Percentiles rank a stretch among this genome's conserved stretches.
Evolutionary conservation across 1,139 yeast genomes (phyloP).

Genomic region (Sugiyamaella xylanicola): DNA sequence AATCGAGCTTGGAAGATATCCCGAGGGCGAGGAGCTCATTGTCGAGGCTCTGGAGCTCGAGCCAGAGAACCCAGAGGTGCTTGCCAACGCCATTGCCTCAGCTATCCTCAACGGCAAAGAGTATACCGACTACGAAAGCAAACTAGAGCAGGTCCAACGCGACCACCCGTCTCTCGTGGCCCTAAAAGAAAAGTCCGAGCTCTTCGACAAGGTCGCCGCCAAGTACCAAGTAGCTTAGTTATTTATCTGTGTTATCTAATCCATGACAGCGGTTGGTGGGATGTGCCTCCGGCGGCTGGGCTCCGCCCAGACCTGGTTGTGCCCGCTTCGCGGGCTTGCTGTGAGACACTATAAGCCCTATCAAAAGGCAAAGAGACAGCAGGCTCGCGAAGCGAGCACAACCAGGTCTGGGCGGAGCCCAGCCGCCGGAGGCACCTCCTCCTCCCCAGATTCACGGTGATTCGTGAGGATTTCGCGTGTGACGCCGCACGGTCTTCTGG

Average conservation of each 20-base stretch:
- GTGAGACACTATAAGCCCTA: too few species aligned
- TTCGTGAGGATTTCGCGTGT: too few species aligned
- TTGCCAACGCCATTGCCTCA: constrained; percentile 60
- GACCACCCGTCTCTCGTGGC: constrained; percentile 58
- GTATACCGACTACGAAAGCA: constrained; percentile 46
- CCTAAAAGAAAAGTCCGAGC: constrained; percentile 52
- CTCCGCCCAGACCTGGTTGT: constrained; percentile 3
- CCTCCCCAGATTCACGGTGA: too few species aligned
- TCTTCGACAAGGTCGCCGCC: constrained; percentile 59
- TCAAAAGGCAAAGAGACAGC: neutral
- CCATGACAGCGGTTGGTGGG: neutral
- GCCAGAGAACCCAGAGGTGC: constrained; percentile 51
- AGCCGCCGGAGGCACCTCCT: constrained; percentile 1
- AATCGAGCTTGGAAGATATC: constrained; percentile 49
- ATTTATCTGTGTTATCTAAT: neutral
- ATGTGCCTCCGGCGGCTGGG: neutral
- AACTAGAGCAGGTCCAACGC: constrained; percentile 49
- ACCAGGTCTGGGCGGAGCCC: constrained; percentile 2
- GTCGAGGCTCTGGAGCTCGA: constrained; percentile 49
- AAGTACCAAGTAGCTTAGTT: constrained; percentile 46
- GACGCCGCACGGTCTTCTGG: too few species aligned
- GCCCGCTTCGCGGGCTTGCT: neutral
- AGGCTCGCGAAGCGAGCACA: neutral
- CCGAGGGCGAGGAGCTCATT: constrained; percentile 51
- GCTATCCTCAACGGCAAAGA: constrained; percentile 54